Percentiles rank a stretch among this genome's conserved stretches.
Evolutionary conservation across 495 filamentous ascomycete genomes (phyloP).

Genomic region (Polyplosphaeria fusca): DNA sequence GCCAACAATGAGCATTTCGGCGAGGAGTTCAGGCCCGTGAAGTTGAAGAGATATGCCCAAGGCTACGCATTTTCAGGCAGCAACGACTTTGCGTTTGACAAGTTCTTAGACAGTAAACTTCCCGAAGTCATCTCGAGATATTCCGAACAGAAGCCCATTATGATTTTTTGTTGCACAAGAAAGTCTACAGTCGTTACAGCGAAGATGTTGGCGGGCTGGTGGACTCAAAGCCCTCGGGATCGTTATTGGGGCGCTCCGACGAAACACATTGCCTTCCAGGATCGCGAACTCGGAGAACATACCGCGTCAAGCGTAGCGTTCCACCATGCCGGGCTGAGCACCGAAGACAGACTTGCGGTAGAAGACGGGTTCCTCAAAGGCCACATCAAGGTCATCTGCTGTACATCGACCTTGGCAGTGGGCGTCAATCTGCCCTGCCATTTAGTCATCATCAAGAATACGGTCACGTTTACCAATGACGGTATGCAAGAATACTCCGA

Average conservation of each 20-base stretch:
- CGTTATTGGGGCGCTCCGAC: constrained; percentile 67
- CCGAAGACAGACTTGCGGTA: constrained; percentile 64
- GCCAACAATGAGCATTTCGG: constrained; percentile 79
- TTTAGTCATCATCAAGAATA: constrained; percentile 90
- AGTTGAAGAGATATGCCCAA: constrained; percentile 80
- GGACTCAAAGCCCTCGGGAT: constrained; percentile 55
- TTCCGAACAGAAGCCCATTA: constrained; percentile 76
- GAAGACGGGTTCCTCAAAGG: constrained; percentile 74
- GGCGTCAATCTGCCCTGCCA: constrained; percentile 93
- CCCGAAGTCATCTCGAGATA: constrained; percentile 72
- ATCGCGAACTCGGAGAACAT: constrained; percentile 61
- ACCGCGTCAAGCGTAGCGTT: constrained; percentile 77
- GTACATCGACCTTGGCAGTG: constrained; percentile 89
- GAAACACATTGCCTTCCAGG: constrained; percentile 53
- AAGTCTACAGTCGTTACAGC: constrained; percentile 76
- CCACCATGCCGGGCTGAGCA: constrained; percentile 85
- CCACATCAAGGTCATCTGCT: constrained; percentile 83
- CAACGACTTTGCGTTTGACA: constrained; percentile 90
- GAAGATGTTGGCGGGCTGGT: constrained; percentile 65
- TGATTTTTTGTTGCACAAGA: constrained; percentile 88
- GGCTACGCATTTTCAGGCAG: constrained; percentile 60
- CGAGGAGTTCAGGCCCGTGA: constrained; percentile 86
- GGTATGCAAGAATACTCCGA: constrained; percentile 77
- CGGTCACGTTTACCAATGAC: constrained; percentile 65
- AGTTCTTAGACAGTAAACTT: constrained; percentile 70